Percentiles rank a stretch among this genome's conserved stretches.
Evolutionary conservation across 2,329 filamentous ascomycete species (phyloP).

Genomic region (Ceratocystis colombiana): DNA sequence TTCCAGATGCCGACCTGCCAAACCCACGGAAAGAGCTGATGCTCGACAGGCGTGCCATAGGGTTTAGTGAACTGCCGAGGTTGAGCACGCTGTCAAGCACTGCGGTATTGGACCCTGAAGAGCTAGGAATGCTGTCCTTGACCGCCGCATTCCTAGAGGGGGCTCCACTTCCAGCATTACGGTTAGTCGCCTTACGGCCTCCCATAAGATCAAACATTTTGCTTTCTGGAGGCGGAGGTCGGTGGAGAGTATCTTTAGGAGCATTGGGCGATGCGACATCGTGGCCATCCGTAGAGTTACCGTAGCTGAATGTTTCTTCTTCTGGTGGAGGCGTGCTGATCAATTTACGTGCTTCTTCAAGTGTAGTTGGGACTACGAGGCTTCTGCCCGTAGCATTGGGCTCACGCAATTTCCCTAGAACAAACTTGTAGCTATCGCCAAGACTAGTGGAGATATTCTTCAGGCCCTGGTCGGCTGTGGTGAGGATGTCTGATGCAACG

Average conservation of each 20-base stretch:
- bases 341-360: conserved; percentile 85
- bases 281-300: conserved; percentile 33
- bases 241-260: conserved; percentile 21
- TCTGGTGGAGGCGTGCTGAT: conserved; percentile 62
- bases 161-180: conserved; percentile 51
- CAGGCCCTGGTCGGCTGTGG: conserved; percentile 79
- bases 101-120: conserved; percentile 42
- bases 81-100: conserved; percentile 71
- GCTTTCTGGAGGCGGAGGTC: conserved; percentile 42
- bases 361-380: conserved; percentile 67
- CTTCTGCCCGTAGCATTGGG: conserved; percentile 35
- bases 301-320: conserved; percentile 41
- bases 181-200: conserved; percentile 42
- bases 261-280: background rate
- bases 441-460: conserved; percentile 86
- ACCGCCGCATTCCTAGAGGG: conserved; percentile 39
- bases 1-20: conserved; percentile 43
- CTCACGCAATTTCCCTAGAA: conserved; percentile 80
- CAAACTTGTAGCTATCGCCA: conserved; percentile 85
- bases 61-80: conserved; percentile 65
- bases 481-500: conserved; percentile 73
- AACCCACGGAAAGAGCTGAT: conserved; percentile 69
- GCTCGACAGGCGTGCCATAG: conserved; percentile 64
- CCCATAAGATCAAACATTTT: conserved; percentile 61
- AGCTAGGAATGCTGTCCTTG: conserved; percentile 30